Percentiles rank a stretch among this genome's conserved stretches.
phyloP scores from a whole-genome alignment of 73 alveolate genomes.

The Tetrahymena elliotti region DNA sequence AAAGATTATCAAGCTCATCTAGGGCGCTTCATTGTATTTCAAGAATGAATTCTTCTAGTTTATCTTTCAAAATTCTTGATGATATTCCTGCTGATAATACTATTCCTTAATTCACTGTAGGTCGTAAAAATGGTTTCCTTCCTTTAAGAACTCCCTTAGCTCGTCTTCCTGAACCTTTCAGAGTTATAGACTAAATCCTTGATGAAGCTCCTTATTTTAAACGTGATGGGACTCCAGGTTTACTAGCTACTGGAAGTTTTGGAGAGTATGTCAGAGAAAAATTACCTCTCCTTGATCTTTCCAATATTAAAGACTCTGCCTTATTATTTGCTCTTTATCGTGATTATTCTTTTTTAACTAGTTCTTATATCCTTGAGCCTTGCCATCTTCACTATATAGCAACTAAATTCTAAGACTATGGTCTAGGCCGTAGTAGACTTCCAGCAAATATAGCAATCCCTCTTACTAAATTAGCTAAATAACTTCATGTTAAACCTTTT shows the following conservation, averaged over 20 bases:
- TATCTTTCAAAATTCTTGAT: background rate
- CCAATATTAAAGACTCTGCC: background rate
- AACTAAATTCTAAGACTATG: constrained; percentile 3
- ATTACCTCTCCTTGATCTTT: constrained; percentile 4
- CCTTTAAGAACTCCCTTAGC: constrained; percentile 9
- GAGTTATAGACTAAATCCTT: background rate
- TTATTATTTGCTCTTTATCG: constrained; percentile 6
- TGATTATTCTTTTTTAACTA: constrained; percentile 6
- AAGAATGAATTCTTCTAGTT: background rate
- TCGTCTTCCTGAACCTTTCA: constrained; percentile 12
- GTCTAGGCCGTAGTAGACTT: constrained; percentile 2
- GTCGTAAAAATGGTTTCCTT: constrained; percentile 15
- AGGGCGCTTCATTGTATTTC: constrained; percentile 7
- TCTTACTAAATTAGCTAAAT: background rate
- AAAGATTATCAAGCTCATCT: background rate
- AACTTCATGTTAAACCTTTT: constrained; percentile 4
- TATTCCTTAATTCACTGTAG: constrained; percentile 3
- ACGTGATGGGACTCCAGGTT: constrained; percentile 12
- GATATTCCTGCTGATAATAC: background rate
- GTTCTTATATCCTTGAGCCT: constrained; percentile 1
- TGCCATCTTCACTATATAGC: constrained; percentile 13
- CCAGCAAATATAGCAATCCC: constrained; percentile 19
- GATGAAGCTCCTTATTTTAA: background rate
- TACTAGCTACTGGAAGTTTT: background rate
- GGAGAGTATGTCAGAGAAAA: constrained; percentile 6